Conservation (phyloP, 495 filamentous ascomycete species). For the Aeminium ludgeri region DNA sequence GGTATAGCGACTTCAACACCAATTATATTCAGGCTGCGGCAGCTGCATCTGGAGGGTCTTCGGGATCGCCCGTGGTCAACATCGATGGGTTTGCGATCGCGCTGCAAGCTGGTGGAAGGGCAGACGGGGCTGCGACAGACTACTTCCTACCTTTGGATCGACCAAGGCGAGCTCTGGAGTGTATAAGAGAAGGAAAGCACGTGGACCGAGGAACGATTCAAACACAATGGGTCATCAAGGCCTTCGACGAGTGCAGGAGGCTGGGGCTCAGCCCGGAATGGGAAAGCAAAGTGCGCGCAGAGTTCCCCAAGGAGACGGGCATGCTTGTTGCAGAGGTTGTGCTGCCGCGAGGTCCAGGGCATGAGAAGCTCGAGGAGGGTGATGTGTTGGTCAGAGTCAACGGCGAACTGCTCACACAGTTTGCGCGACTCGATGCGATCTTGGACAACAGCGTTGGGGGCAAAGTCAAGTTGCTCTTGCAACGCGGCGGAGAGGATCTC, state of each 20-base stretch:
- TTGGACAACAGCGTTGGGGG: conserved; percentile 73
- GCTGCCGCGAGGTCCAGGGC: conserved; percentile 73
- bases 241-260: conserved; percentile 92
- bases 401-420: conserved; percentile 82
- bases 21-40: conserved; percentile 98
- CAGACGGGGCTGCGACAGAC: conserved; percentile 89
- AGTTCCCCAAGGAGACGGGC: conserved; percentile 82
- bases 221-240: conserved; percentile 89
- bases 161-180: conserved; percentile 68
- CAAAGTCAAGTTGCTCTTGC: conserved; percentile 57
- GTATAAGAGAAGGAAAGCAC: conserved; percentile 55
- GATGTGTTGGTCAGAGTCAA: conserved; percentile 95
- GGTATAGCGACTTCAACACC: conserved; percentile 98
- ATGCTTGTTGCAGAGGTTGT: conserved; percentile 95
- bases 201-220: conserved; percentile 91
- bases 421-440: conserved; percentile 83
- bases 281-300: conserved; percentile 65
- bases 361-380: conserved; percentile 74
- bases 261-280: conserved; percentile 70
- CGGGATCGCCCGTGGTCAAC: conserved; percentile 92
- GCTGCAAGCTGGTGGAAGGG: conserved; percentile 82
- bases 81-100: conserved; percentile 86
- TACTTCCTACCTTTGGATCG: conserved; percentile 93
- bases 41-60: conserved; percentile 88
- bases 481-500: conserved; percentile 74